phyloP scores from a whole-genome alignment of 768 basidiomycete genomes.

The Paxillus rubicundulus region DNA sequence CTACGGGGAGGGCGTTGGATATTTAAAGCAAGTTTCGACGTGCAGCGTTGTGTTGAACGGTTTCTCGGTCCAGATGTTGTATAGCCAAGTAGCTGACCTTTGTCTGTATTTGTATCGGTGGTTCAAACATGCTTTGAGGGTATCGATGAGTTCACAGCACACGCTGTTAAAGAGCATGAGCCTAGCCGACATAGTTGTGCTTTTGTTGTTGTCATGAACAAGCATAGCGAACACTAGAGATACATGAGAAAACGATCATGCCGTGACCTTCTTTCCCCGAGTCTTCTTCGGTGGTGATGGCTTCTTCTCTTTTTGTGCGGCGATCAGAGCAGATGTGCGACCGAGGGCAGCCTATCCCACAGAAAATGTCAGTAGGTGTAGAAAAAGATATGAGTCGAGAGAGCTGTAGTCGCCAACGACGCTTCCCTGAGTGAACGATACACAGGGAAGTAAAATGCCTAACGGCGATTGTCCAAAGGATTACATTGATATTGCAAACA shows the following conservation, averaged over 20 bases:
- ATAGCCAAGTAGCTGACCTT: neutral
- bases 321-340: constrained; percentile 70
- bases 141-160: neutral
- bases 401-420: constrained; percentile 24
- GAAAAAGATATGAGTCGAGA: constrained; percentile 15
- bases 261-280: constrained; percentile 61
- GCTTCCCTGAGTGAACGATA: constrained; percentile 30
- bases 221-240: constrained; percentile 24
- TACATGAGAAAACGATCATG: constrained; percentile 25
- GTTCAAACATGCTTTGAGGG: constrained; percentile 4
- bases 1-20: constrained; percentile 44
- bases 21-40: constrained; percentile 25
- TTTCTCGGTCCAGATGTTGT: constrained; percentile 2
- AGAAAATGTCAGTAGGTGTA: constrained; percentile 37
- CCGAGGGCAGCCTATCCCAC: constrained; percentile 63
- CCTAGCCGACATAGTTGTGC: constrained; percentile 6
- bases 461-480: constrained; percentile 23
- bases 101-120: constrained; percentile 22
- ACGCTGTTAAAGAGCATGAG: neutral
- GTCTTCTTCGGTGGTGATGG: constrained; percentile 62
- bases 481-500: constrained; percentile 70
- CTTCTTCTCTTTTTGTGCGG: constrained; percentile 71
- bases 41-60: neutral
- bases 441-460: constrained; percentile 27
- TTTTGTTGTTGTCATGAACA: constrained; percentile 20